phyloP scores from a whole-genome alignment of 75 land plant genomes.

The Larix kaempferi region DNA sequence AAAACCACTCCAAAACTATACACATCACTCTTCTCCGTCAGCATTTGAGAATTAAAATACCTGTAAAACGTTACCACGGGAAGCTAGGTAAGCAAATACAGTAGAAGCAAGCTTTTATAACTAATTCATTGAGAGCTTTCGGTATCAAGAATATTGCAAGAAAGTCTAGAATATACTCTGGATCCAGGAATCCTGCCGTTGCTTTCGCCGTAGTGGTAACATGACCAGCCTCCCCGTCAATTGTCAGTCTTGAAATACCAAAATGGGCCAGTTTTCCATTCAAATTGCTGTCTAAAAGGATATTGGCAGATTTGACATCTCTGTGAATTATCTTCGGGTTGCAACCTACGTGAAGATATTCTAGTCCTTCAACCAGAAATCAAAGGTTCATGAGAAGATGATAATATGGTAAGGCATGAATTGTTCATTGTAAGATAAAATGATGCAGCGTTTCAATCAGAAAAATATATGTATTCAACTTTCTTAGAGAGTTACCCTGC shows the following conservation, averaged over 20 bases:
- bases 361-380: conserved; percentile 10
- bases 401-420: neutral
- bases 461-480: neutral
- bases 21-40: neutral
- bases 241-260: conserved; percentile 44
- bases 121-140: too few species aligned
- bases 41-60: neutral
- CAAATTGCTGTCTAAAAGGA: conserved; percentile 42
- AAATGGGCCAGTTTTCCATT: conserved; percentile 55
- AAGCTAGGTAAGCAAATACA: neutral
- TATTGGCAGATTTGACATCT: conserved; percentile 54
- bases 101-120: too few species aligned
- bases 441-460: too few species aligned
- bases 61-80: neutral
- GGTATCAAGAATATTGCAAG: neutral
- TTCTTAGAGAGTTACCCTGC: conserved; percentile 16
- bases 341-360: conserved; percentile 14
- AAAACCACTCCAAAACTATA: conserved; percentile 1
- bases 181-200: conserved; percentile 66
- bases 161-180: conserved; percentile 35
- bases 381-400: neutral
- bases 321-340: conserved; percentile 33
- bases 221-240: conserved; percentile 40
- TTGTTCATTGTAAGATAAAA: neutral
- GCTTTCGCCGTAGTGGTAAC: conserved; percentile 60